Base-by-base conservation (phyloP, 805 yeast genomes). In the Ascoidea asiatica region DNA sequence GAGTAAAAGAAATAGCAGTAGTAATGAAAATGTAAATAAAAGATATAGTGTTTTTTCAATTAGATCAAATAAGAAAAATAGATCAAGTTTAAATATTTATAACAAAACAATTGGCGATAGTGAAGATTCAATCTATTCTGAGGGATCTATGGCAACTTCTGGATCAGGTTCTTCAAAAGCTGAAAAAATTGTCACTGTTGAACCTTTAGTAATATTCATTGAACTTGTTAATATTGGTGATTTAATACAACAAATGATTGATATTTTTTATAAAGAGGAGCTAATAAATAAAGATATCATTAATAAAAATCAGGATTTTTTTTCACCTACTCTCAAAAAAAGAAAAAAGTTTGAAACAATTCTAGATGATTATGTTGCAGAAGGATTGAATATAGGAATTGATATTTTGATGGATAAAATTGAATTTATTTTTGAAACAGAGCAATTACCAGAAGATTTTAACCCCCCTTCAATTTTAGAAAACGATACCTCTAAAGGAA, bases 181-280 rank as follows among this genome's bases (percentile, higher is more conserved):
- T 20, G 56, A 56, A 39, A 41, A 53, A 4, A 46, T 51, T 4
- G 49, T 46, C 19, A 67, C 72, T 5, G 80, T 84, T n/a, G 94
- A 83, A 50, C 97, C 97, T 0, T 67, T 90, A 44, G 81, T 81
- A 0, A 76, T 84, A 40, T 90, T 92, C 53, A 82, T 94, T 17
- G 97, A 90, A 57, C 70, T 92, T 46, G 92, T 92, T 35, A 92
- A 89, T 53, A 79, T 86, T 48, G 97, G 96, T 4, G 98, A 90
- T 59, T 66, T 90, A 46, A 85, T 92, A 19, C 81, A 87, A 54
- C 97, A 90, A 58, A 86, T 90, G 94, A 65, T 89, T 39, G 88
- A 84, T 43, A 85, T 87, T 5, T 92, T 92, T 53, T 90, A 87
- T 62, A 82, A 83, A 53, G 89, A 85, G 57, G 97, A 90, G 57